phyloP scores from a whole-genome alignment of 148 eudicot species.

The Diospyros kaki region DNA sequence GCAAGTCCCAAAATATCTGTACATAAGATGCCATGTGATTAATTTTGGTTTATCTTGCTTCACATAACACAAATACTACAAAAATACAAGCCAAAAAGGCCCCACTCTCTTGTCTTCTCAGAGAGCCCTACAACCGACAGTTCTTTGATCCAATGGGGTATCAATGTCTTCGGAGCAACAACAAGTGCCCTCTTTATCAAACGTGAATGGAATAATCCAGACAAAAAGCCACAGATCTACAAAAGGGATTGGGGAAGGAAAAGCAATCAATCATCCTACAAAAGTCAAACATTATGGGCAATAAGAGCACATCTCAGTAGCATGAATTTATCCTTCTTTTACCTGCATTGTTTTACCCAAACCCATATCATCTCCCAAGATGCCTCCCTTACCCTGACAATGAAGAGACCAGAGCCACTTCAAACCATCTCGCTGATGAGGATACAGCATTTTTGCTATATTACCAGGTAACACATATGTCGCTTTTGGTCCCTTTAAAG shows the following conservation, averaged over 20 bases:
- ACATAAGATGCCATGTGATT: constrained; percentile 6
- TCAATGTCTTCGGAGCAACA: constrained; percentile 92
- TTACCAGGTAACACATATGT: constrained; percentile 48
- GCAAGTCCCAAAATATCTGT: constrained; percentile 78
- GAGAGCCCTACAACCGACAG: constrained; percentile 76
- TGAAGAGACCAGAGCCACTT: constrained; percentile 99
- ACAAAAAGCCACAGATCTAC: constrained; percentile 82
- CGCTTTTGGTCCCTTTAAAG: constrained; percentile 43
- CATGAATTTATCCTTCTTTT: constrained; percentile 14
- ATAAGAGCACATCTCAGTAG: constrained; percentile 11
- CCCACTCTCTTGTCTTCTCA: constrained; percentile 79
- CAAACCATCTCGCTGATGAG: constrained; percentile 95
- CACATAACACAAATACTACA: neutral
- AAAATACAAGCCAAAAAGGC: constrained; percentile 14
- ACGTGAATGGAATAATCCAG: constrained; percentile 73
- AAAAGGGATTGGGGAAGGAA: neutral
- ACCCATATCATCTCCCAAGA: constrained; percentile 98
- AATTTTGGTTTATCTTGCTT: neutral
- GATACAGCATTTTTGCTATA: constrained; percentile 77
- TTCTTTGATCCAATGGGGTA: constrained; percentile 98
- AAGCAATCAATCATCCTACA: neutral
- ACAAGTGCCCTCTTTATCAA: constrained; percentile 69
- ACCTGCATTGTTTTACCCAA: constrained; percentile 99
- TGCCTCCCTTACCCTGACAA: constrained; percentile 89
- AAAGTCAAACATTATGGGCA: neutral